A percentile compares a stretch with the other conserved stretches of the same genome.
phyloP scores from a whole-genome alignment of 2,329 filamentous ascomycete genomes.

The Aspergillus carbonarius region DNA sequence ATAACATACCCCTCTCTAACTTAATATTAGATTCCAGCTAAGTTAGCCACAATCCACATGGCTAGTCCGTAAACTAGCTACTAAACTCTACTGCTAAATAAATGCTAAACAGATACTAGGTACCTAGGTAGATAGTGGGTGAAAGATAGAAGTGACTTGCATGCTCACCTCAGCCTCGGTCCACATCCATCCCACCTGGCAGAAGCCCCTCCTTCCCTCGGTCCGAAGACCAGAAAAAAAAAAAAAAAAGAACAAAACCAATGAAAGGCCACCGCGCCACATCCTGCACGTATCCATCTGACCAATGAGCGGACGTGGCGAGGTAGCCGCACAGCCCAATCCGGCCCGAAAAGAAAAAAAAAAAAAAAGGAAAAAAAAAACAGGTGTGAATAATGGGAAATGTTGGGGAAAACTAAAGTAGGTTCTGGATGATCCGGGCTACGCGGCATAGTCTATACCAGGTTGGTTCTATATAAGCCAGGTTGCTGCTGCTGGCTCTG shows the following conservation, averaged over 20 bases:
- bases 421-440: conserved; percentile 37
- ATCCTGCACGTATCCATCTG: background rate
- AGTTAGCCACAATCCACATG: too few species aligned
- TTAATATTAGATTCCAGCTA: too few species aligned
- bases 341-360: conserved; percentile 19
- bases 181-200: background rate
- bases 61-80: too few species aligned
- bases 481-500: too few species aligned
- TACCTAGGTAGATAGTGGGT: too few species aligned
- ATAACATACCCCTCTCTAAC: too few species aligned
- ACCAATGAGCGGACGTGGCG: background rate
- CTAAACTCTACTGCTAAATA: too few species aligned
- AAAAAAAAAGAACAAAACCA: background rate
- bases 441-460: conserved; percentile 48
- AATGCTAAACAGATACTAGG: too few species aligned
- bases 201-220: background rate
- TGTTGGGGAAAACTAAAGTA: conserved; percentile 8
- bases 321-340: background rate
- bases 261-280: background rate
- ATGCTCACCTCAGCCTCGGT: conserved; percentile 10
- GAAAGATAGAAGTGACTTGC: background rate
- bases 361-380: conserved; percentile 20
- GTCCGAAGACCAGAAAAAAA: conserved; percentile 9
- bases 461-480: conserved; percentile 2
- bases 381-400: background rate